Base-by-base conservation (phyloP, 1,284 basidiomycete species). In the Sanghuangporus weigelae region DNA sequence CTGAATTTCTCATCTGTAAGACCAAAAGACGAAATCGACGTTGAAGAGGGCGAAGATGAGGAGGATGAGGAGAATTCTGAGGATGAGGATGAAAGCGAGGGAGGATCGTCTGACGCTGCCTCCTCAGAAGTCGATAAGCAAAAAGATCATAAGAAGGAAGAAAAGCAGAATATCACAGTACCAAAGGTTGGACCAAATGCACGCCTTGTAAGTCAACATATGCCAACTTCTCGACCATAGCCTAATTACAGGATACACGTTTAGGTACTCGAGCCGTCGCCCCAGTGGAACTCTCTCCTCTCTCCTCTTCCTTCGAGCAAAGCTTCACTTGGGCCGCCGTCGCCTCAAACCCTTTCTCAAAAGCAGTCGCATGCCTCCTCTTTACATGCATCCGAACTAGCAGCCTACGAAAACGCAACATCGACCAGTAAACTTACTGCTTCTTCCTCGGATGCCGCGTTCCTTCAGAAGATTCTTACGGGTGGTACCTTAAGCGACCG, bases 401-500 rank as follows among this genome's bases (percentile, higher is more conserved):
- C 72, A 3, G 73, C 77, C 0, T 86, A 84, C 71, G 77, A 81
- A 39, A 73, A 77, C 3, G 73, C 77, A 10, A 72, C 77, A 0
- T 69, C 72, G 16, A 70, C 76, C 16, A 76, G 78, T 21, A 74
- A 77, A 1, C 68, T 71, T 57, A 77, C 77, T 19, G 73, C 74
- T 8, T 73, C 74, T 12, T 77, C 78, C 19, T 71, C 86, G 0
- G 95, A 97, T 73, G 81, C 84, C 7, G 81, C 80, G 4, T 98
- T 98, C 77, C 81, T 97, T 60, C 81, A 87, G 58, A 91, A 92
- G 68, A 90, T 98, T 60, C 85, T 96, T 23, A 81, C 86, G 36
- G 87, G 87, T 55, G 96, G 95, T 68, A 99, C 97, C 1, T 85
- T 98, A 21, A 94, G 93, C 26, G 97, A 99, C 74, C 84, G 94